These are phyloP conservation scores for Linanthus parryae DNA, from an alignment of 148 eudicot genomes.

Conservation along the genomic window DNA sequence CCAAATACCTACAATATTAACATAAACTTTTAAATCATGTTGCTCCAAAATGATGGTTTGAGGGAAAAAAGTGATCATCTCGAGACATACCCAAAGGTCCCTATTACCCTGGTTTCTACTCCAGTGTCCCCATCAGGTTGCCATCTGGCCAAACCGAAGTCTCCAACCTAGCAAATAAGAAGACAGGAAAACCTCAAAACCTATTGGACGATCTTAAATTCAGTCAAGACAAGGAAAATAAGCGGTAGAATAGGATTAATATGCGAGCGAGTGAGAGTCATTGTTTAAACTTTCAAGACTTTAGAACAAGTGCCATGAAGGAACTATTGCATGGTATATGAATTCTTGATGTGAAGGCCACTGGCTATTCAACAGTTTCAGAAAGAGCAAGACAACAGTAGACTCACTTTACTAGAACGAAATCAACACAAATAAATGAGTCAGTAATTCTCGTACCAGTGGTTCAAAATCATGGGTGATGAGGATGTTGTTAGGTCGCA, in stretches of 20 bases:
- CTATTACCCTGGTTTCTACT: constrained; percentile 34
- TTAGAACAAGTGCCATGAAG: no score
- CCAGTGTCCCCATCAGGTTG: constrained; percentile 36
- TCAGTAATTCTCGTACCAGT: constrained; percentile 26
- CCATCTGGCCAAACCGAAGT: constrained; percentile 37
- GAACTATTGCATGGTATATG: no score
- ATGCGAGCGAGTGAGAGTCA: no score
- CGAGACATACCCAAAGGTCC: constrained; percentile 28
- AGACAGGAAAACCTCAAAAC: background rate
- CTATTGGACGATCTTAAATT: background rate
- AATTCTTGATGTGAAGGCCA: background rate
- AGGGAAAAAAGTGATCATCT: background rate
- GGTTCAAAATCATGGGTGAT: constrained; percentile 49
- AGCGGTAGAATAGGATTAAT: background rate
- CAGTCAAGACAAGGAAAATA: no score
- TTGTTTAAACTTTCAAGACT: no score
- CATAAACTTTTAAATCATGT: no score
- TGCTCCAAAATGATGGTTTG: no score
- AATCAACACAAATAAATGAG: no score
- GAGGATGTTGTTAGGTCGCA: constrained; percentile 46
- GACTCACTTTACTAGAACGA: no score
- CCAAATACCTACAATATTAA: constrained; percentile 37
- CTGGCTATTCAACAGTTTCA: background rate
- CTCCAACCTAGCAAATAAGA: constrained; percentile 23
- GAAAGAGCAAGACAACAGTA: background rate